Evolutionary conservation across 345 rosid species (phyloP).

Genomic region (Salix brachista): DNA sequence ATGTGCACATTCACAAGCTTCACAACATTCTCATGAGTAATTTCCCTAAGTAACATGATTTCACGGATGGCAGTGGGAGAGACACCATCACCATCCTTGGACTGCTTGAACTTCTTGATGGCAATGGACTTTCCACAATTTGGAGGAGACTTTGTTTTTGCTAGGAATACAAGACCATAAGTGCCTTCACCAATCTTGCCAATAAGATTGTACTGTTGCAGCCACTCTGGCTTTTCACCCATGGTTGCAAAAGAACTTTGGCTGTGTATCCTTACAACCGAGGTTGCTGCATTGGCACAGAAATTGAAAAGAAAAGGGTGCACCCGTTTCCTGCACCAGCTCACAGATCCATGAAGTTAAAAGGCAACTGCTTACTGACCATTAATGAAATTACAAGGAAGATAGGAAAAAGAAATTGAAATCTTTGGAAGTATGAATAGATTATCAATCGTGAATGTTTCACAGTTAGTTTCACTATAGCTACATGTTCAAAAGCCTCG

Average conservation of each 20-base stretch:
- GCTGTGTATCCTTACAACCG: background rate
- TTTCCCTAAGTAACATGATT: constrained; percentile 96
- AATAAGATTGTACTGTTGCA: constrained; percentile 90
- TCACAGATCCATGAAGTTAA: background rate
- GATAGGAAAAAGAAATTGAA: background rate
- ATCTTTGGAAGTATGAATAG: background rate
- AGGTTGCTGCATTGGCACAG: background rate
- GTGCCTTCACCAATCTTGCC: constrained; percentile 99
- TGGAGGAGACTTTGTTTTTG: constrained; percentile 63
- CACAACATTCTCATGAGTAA: constrained; percentile 90
- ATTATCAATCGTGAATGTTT: background rate
- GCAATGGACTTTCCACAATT: constrained; percentile 89
- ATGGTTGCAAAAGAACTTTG: constrained; percentile 24
- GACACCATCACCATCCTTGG: constrained; percentile 99
- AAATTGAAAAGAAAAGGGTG: background rate
- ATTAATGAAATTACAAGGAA: background rate
- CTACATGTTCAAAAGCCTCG: background rate
- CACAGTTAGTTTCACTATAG: background rate
- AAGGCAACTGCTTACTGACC: background rate
- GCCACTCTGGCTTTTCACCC: constrained; percentile 97
- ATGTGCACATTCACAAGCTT: constrained; percentile 98
- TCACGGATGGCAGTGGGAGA: constrained; percentile 99
- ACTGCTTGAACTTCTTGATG: constrained; percentile 96
- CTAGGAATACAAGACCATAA: constrained; percentile 95
- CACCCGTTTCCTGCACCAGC: constrained; percentile 2